Percentiles rank a stretch among this genome's conserved stretches.
phyloP scores from a whole-genome alignment of 1,284 basidiomycete genomes.

The Marasmius oreades region DNA sequence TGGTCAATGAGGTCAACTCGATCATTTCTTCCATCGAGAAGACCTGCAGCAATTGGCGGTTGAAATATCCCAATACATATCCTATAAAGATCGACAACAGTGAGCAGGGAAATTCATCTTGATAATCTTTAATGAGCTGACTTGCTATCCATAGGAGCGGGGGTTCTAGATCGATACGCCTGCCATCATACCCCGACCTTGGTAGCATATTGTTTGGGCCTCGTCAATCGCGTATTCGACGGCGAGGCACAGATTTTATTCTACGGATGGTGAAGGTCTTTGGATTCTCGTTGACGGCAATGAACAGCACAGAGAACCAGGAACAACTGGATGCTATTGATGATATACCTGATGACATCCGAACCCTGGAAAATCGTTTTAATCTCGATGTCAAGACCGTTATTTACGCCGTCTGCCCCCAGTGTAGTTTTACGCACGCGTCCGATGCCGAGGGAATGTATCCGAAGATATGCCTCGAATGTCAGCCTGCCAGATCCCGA shows the following conservation, averaged over 20 bases:
- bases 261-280: slow-evolving; percentile 4
- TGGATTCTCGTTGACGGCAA: background rate
- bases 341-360: background rate
- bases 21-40: background rate
- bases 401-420: background rate
- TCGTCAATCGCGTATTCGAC: background rate
- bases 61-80: background rate
- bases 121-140: background rate
- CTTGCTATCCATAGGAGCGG: background rate
- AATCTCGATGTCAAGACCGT: background rate
- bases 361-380: background rate
- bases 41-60: background rate
- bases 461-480: background rate
- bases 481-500: background rate
- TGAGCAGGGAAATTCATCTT: background rate
- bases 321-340: background rate
- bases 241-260: background rate
- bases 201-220: background rate
- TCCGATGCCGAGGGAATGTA: background rate
- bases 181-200: background rate
- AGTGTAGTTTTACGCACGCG: background rate
- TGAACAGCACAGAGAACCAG: background rate
- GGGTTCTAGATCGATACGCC: background rate
- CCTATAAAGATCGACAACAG: background rate
- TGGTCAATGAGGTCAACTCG: background rate